Conservation (phyloP, 352 stramenopile genomes). For the Aphanomyces invadans region DNA sequence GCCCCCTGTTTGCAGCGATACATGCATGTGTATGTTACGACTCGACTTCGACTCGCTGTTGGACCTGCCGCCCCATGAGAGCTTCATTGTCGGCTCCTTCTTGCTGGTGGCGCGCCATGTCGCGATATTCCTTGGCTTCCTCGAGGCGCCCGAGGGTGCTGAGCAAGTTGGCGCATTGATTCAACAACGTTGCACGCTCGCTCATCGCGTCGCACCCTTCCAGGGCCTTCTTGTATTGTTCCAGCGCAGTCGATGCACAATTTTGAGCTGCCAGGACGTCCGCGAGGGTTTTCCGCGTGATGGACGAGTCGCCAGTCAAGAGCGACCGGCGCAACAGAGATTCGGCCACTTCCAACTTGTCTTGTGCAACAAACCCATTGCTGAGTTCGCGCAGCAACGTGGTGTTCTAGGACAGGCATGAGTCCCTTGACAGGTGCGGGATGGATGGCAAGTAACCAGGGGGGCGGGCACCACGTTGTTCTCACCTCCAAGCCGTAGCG, state of each 20-base stretch:
- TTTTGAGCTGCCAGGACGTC: constrained; percentile 75
- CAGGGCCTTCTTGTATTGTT: constrained; percentile 58
- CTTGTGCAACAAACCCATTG: constrained; percentile 67
- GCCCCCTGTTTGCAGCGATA: not conserved
- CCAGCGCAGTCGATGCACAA: constrained; percentile 61
- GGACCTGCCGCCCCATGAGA: not conserved
- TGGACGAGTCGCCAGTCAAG: constrained; percentile 55
- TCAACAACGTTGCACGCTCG: constrained; percentile 44
- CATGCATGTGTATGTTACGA: not conserved
- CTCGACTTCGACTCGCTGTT: not conserved
- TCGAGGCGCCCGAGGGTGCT: constrained; percentile 60
- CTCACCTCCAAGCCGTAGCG: constrained; percentile 31
- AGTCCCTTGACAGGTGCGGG: not conserved
- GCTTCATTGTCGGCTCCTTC: constrained; percentile 17
- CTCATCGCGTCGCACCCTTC: constrained; percentile 31
- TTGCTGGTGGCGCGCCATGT: constrained; percentile 36
- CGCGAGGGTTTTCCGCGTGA: constrained; percentile 67
- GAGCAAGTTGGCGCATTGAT: constrained; percentile 54
- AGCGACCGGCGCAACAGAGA: constrained; percentile 55
- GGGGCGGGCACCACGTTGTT: not conserved
- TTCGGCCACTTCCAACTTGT: constrained; percentile 68
- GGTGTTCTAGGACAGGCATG: constrained; percentile 37
- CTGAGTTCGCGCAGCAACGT: constrained; percentile 68
- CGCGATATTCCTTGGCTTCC: constrained; percentile 54
- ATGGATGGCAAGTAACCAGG: not conserved